A percentile compares a stretch with the other conserved stretches of the same genome.
Conservation (phyloP, 192 early-diverging fungal genomes). For the Dimargaris verticillata region DNA sequence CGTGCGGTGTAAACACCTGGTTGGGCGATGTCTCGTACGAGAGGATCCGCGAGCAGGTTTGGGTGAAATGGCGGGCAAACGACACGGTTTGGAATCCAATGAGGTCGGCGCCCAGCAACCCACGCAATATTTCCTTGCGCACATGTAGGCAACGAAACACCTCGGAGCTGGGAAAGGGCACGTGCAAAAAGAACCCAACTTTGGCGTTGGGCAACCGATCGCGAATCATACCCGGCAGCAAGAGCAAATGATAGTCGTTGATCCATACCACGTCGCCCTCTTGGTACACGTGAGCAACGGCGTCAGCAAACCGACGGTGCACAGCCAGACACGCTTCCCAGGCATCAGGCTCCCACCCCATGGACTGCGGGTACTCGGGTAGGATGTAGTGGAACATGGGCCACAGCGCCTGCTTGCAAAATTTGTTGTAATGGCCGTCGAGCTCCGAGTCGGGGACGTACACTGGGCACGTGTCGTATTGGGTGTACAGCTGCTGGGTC, state of each 20-base stretch:
- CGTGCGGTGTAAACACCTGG: constrained; percentile 70
- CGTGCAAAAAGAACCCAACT: constrained; percentile 89
- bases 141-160: constrained; percentile 76
- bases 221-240: constrained; percentile 75
- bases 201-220: constrained; percentile 56
- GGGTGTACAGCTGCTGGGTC: constrained; percentile 34
- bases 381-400: constrained; percentile 89
- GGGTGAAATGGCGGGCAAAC: constrained; percentile 85
- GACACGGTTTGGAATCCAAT: constrained; percentile 86
- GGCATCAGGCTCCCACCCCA: constrained; percentile 40
- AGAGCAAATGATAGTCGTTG: constrained; percentile 92
- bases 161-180: constrained; percentile 91
- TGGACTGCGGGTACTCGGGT: constrained; percentile 57
- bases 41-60: constrained; percentile 82
- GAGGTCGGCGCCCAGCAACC: constrained; percentile 81
- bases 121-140: constrained; percentile 66
- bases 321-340: constrained; percentile 73
- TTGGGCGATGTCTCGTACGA: constrained; percentile 81
- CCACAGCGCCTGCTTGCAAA: constrained; percentile 92
- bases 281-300: constrained; percentile 50
- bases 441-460: constrained; percentile 63
- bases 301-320: constrained; percentile 61
- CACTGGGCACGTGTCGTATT: constrained; percentile 59
- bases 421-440: constrained; percentile 84
- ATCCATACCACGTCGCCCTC: constrained; percentile 73